Conservation (phyloP, 352 stramenopile species). For the Phytophthora melonis region DNA sequence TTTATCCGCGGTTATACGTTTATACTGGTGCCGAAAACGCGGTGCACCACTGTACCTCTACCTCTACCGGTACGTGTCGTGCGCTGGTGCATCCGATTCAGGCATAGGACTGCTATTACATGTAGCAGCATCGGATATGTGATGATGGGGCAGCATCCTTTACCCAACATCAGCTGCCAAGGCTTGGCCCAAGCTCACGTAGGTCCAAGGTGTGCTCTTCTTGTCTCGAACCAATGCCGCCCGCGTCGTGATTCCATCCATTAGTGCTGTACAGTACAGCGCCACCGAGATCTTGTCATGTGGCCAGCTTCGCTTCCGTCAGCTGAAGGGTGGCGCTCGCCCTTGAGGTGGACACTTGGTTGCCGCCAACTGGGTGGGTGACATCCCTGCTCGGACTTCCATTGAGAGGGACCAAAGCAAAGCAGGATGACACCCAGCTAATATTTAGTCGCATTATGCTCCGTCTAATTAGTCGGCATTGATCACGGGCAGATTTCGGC, state of each 20-base stretch:
- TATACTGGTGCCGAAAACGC: too few species aligned
- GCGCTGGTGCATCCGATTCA: background rate
- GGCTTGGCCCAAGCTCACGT: too few species aligned
- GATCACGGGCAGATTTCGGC: background rate
- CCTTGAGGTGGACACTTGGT: background rate
- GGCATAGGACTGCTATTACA: background rate
- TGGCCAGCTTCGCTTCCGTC: background rate
- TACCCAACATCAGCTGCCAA: background rate
- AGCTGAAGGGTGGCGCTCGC: background rate
- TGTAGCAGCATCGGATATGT: background rate
- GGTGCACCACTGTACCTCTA: too few species aligned
- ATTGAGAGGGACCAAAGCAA: background rate
- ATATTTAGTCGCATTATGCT: background rate
- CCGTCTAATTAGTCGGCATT: background rate
- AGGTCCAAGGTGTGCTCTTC: too few species aligned
- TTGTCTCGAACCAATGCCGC: too few species aligned
- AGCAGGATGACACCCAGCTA: background rate
- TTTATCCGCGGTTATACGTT: too few species aligned
- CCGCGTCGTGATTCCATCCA: too few species aligned
- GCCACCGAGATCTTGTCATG: too few species aligned
- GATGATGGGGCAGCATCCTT: background rate
- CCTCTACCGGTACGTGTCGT: too few species aligned
- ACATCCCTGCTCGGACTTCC: background rate
- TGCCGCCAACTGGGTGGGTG: background rate
- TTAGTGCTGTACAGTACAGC: too few species aligned